Base-by-base conservation (phyloP, 1,284 basidiomycete genomes). In the Cerrena zonata region DNA sequence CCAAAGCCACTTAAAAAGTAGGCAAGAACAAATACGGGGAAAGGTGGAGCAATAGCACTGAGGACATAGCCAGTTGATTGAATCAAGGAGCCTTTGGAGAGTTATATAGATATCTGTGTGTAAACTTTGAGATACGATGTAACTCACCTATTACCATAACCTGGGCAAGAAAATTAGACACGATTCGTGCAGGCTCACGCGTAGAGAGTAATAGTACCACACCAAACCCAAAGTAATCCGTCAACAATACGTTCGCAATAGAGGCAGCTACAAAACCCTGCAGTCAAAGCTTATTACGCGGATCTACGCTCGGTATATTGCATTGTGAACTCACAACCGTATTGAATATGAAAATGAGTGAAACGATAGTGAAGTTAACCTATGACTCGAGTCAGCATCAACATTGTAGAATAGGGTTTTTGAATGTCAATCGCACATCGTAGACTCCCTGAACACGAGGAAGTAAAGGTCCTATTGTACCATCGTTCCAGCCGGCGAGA, bases 1-100 rank as follows among this genome's bases (percentile, higher is more conserved):
- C 84, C 86, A 45, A 86, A 76, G 0, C 87, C 85, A 54, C 78
- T 82, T 58, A 87, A 67, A 13, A 72, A 65, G 57, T 77, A 85
- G 0, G 75, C 72, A 23, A 84, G 61, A 10, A 77, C 75, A 55
- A 84, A 84, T 1, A 75, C 70, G 1, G 84, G 82, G 59, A 84
- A 89, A 2, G 85, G 84, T 0, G 78, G 72, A 2, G 76, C 77
- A 15, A 81, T 69, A n/a, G 76, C 71, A 56, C 81, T 74, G 30
- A 87, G 66, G 3, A 65, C 53, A 59, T 83, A 86, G 1, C 71
- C 80, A 10, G 79, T 53, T 1, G 67, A 53, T 45, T 74, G 66
- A 11, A 62, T 48, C 1, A 58, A 40, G 3, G 74, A 65, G 22
- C 74, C 72, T 64, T 54, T 34, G 43, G 38, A 48, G 22, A 56